A percentile compares a stretch with the other conserved stretches of the same genome.
phyloP scores from a whole-genome alignment of 257 asterid genomes.

The Thymus quinquecostatus region DNA sequence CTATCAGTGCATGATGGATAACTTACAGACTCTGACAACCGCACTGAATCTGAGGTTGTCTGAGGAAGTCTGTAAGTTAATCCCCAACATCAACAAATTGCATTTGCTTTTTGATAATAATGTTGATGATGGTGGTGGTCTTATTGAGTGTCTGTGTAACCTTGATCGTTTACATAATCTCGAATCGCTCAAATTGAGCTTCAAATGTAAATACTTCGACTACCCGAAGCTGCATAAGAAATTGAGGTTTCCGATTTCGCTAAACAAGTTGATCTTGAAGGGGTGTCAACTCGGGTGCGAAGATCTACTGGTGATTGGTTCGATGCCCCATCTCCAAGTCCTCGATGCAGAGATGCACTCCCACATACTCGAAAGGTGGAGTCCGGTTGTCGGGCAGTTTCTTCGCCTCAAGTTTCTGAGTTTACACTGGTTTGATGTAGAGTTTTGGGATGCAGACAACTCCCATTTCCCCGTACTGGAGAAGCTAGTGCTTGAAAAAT shows the following conservation, averaged over 20 bases:
- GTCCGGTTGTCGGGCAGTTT: too few species aligned
- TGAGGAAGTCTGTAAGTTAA: conserved; percentile 7
- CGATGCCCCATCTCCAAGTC: too few species aligned
- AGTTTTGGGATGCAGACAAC: neutral
- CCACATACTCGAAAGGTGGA: too few species aligned
- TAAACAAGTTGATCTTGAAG: too few species aligned
- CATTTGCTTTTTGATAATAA: neutral
- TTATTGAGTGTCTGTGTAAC: neutral
- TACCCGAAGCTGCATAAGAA: too few species aligned
- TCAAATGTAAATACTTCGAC: too few species aligned
- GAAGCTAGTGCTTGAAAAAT: neutral
- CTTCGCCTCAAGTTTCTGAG: too few species aligned
- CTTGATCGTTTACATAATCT: conserved; percentile 1
- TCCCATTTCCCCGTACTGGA: neutral
- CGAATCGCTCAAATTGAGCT: neutral
- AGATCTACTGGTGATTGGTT: too few species aligned
- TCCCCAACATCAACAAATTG: conserved; percentile 3
- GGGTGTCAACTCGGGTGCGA: too few species aligned
- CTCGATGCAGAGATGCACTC: too few species aligned
- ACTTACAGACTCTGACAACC: neutral
- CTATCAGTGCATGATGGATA: neutral
- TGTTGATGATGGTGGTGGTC: neutral
- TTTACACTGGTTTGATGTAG: neutral
- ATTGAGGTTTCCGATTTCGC: too few species aligned
- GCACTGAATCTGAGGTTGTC: neutral